Conservation (phyloP, 129 eudicot genomes). For the Pittosporum tobira region DNA sequence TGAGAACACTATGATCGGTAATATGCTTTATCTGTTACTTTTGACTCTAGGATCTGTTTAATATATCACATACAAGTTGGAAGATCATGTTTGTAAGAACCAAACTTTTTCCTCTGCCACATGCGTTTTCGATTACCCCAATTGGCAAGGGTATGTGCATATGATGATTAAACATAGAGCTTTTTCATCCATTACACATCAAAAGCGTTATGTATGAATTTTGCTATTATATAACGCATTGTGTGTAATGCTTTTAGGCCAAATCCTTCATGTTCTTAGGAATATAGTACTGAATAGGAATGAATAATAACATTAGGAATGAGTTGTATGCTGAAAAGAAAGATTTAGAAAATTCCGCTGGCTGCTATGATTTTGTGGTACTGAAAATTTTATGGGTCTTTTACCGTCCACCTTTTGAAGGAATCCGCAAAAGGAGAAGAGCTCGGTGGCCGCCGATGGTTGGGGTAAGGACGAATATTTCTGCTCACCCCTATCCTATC, state of each 20-base stretch:
- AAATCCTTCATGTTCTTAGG: neutral
- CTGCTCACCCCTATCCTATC: neutral
- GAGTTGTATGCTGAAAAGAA: too few species aligned
- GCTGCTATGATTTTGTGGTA: neutral
- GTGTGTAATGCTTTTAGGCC: neutral
- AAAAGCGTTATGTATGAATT: too few species aligned
- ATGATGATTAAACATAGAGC: too few species aligned
- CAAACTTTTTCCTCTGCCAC: neutral
- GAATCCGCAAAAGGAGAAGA: neutral
- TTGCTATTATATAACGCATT: too few species aligned
- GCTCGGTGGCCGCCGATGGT: neutral
- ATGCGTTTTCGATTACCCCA: neutral
- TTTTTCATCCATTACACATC: neutral
- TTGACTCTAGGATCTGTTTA: neutral
- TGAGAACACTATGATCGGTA: neutral
- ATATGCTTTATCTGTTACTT: neutral
- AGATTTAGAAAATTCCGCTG: neutral
- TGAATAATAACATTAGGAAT: neutral
- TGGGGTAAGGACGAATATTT: neutral
- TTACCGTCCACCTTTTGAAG: conserved; percentile 1
- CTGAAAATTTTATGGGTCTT: too few species aligned
- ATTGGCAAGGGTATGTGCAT: neutral
- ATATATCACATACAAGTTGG: neutral
- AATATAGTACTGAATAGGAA: neutral
- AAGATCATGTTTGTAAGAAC: neutral